phyloP scores from a whole-genome alignment of 148 eudicot species.

The Mesembryanthemum crystallinum region DNA sequence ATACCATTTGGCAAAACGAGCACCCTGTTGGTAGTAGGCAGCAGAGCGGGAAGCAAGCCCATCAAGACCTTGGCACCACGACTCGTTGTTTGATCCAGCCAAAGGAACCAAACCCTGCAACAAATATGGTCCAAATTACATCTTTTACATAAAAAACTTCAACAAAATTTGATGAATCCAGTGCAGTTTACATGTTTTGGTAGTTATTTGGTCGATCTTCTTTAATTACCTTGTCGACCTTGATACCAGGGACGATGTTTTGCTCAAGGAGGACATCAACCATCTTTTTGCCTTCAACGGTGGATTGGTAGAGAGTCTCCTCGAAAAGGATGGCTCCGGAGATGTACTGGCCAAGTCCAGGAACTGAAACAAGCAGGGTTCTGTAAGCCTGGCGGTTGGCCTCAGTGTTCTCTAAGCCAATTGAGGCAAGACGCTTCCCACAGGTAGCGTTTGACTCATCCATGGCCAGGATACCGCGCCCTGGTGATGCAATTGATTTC shows the following conservation, averaged over 20 bases:
- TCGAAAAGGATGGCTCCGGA: constrained; percentile 56
- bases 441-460: constrained; percentile 56
- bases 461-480: constrained; percentile 54
- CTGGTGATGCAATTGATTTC: constrained; percentile 54
- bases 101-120: constrained; percentile 43
- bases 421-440: constrained; percentile 48
- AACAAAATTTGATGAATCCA: neutral
- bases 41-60: constrained; percentile 51
- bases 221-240: constrained; percentile 45
- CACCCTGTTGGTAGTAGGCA: constrained; percentile 54
- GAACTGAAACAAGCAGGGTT: constrained; percentile 43
- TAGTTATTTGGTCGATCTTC: too few relatives aligned
- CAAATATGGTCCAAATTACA: neutral
- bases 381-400: constrained; percentile 52
- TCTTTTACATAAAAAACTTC: neutral
- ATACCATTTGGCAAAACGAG: constrained; percentile 56
- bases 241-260: constrained; percentile 50
- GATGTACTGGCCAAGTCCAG: constrained; percentile 46
- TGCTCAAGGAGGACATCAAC: constrained; percentile 46
- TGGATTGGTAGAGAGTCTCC: constrained; percentile 50
- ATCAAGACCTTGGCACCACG: constrained; percentile 53
- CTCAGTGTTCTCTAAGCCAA: constrained; percentile 53
- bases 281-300: constrained; percentile 42
- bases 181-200: neutral
- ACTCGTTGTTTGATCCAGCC: constrained; percentile 47